Conservation (phyloP, 2,329 filamentous ascomycete genomes). For the Cordyceps cicadae region DNA sequence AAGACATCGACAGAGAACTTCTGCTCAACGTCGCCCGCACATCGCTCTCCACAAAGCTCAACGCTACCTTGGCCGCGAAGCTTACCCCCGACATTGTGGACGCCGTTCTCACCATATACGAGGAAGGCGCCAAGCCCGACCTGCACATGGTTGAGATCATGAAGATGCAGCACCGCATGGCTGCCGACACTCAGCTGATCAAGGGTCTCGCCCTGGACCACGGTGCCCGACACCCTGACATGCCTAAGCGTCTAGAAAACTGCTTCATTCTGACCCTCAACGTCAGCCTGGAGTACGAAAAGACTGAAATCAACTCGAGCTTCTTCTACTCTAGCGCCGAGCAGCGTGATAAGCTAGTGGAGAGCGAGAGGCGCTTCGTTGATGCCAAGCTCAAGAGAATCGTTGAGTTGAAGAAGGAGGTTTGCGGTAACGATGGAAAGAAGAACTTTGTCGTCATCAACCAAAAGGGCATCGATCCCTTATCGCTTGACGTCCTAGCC, state of each 20-base stretch:
- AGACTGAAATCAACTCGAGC: constrained; percentile 96
- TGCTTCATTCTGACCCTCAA: constrained; percentile 93
- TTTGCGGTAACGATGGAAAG: constrained; percentile 85
- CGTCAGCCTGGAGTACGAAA: constrained; percentile 96
- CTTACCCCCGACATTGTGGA: constrained; percentile 95
- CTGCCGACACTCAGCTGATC: constrained; percentile 93
- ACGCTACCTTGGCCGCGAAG: constrained; percentile 77
- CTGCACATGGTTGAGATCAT: constrained; percentile 99
- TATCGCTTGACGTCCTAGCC: constrained; percentile 89
- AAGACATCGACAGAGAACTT: constrained; percentile 86
- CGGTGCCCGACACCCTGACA: constrained; percentile 92
- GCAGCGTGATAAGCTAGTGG: constrained; percentile 94
- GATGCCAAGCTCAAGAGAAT: constrained; percentile 97
- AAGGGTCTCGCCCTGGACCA: constrained; percentile 88
- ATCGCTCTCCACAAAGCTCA: constrained; percentile 91
- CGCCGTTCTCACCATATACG: constrained; percentile 88
- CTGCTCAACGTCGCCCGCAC: constrained; percentile 89
- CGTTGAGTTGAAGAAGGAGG: constrained; percentile 94
- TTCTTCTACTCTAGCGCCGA: constrained; percentile 98
- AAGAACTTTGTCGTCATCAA: constrained; percentile 98
- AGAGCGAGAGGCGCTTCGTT: constrained; percentile 91
- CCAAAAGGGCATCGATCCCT: constrained; percentile 96
- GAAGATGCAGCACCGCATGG: constrained; percentile 99
- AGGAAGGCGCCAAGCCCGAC: constrained; percentile 83
- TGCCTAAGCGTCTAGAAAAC: constrained; percentile 94